phyloP scores from a whole-genome alignment of 129 eudicot genomes.

The Mikania micrantha region DNA sequence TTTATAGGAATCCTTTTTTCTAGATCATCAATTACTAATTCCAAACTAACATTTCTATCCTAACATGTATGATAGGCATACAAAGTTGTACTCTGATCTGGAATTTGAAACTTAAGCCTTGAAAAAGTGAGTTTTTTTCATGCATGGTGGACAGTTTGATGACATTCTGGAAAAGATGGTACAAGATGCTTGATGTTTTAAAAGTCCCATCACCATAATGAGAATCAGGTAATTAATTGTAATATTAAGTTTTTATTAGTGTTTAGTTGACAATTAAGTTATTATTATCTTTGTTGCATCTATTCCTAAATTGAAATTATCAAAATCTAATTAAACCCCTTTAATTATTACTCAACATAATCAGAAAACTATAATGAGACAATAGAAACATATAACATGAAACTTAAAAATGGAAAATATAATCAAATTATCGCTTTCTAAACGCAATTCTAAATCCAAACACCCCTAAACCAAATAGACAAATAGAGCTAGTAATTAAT shows the following conservation, averaged over 20 bases:
- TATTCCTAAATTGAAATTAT: neutral
- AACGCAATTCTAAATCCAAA: neutral
- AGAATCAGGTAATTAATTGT: no score
- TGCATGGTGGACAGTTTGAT: neutral
- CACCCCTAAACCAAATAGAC: neutral
- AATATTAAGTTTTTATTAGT: no score
- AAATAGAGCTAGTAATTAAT: no score
- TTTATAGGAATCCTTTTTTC: no score
- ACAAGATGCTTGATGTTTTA: neutral
- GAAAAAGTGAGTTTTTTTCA: conserved; percentile 4
- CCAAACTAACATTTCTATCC: neutral
- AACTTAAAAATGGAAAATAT: neutral
- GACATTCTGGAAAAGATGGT: neutral
- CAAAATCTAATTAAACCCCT: no score
- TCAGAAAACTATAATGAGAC: neutral
- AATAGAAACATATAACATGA: neutral
- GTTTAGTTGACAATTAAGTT: no score
- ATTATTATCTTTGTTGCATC: no score
- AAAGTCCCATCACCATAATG: no score
- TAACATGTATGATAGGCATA: neutral
- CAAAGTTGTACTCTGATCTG: neutral
- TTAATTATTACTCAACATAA: neutral
- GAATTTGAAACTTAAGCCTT: neutral
- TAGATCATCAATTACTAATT: no score
- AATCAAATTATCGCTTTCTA: conserved; percentile 4